Conservation (phyloP, 805 yeast species). For the Tetrapisispora arboricola region DNA sequence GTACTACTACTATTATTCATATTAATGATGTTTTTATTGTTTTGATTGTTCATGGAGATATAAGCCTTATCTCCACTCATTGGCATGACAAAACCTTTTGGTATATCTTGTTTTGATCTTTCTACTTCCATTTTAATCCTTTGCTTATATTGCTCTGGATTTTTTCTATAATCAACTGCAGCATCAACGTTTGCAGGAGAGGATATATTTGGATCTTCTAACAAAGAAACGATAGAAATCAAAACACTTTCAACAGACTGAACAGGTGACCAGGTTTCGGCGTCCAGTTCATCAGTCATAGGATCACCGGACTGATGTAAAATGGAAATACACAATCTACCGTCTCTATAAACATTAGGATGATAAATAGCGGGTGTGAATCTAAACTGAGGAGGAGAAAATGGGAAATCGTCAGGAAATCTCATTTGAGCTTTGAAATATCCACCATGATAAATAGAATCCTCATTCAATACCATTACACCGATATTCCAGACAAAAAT, state of each 20-base stretch:
- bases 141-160: slow-evolving; percentile 63
- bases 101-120: slow-evolving; percentile 74
- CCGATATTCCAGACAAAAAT: slow-evolving; percentile 73
- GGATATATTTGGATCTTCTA: slow-evolving; percentile 87
- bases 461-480: slow-evolving; percentile 82
- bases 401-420: slow-evolving; percentile 87
- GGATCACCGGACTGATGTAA: slow-evolving; percentile 88
- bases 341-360: slow-evolving; percentile 92
- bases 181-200: slow-evolving; percentile 98
- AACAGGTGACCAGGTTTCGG: slow-evolving; percentile 90
- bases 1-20: neutral
- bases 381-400: slow-evolving; percentile 82
- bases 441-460: slow-evolving; percentile 88
- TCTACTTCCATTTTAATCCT: slow-evolving; percentile 75
- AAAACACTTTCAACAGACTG: slow-evolving; percentile 88
- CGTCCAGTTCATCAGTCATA: slow-evolving; percentile 82
- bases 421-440: slow-evolving; percentile 90
- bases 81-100: slow-evolving; percentile 78
- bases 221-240: slow-evolving; percentile 77
- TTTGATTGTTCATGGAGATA: slow-evolving; percentile 23
- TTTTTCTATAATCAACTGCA: slow-evolving; percentile 78
- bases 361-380: slow-evolving; percentile 91
- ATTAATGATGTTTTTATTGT: neutral
- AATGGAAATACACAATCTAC: slow-evolving; percentile 85
- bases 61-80: slow-evolving; percentile 45